Evolutionary conservation across 2,329 filamentous ascomycete genomes (phyloP), one percentile per base, ranked within the genome.

Genomic region (Parafenestella ontariensis): DNA sequence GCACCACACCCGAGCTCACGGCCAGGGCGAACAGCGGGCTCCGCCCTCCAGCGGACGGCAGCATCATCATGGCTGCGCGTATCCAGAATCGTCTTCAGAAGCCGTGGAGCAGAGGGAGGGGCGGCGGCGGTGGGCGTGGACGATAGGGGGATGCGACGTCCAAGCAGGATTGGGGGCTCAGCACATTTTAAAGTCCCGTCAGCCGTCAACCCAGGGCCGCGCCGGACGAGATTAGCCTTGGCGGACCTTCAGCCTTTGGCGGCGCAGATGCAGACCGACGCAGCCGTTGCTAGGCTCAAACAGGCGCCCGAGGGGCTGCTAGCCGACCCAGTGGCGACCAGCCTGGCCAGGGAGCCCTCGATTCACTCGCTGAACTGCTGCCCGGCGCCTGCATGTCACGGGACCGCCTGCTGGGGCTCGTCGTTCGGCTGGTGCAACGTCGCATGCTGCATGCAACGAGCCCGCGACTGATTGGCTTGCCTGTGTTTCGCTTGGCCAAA

Each of bases 1-100:
- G 55, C 17, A 73, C 61, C 24, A 59, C 62, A 23, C 65, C 69
- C n/a, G 70, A 69, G 53, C 65, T 66, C 48, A 66, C 62, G 23
- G 70, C 69, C 28, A 75, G 65, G 44, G 58, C 58, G 37, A 72
- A 66, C 46, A 75, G 59, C 47, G 71, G 70, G 54, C 64, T 71
- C 40, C 71, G 69, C 46, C 68, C 63, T 54, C 69, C 70, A 40
- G 63, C 55, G 46, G 68, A 59, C 21, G 70, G 62, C 54, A 73
- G 55, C 70, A 74, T 72, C 59, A 65, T 70, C 51, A 45, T 66
- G 54, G 39, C 41, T 46, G 47, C 49, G 52, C 29, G 46, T 23
- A 17, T 50, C 48, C 46, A 40, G 39, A 36, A 54, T 20, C 40
- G 44, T 29, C 46, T 41, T 45, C n/a, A 26, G 36, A 49, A 23